Percentiles rank a stretch among this genome's conserved stretches.
Evolutionary conservation across 2,329 filamentous ascomycete genomes (phyloP).

Genomic region (Intubia oerlemansii): DNA sequence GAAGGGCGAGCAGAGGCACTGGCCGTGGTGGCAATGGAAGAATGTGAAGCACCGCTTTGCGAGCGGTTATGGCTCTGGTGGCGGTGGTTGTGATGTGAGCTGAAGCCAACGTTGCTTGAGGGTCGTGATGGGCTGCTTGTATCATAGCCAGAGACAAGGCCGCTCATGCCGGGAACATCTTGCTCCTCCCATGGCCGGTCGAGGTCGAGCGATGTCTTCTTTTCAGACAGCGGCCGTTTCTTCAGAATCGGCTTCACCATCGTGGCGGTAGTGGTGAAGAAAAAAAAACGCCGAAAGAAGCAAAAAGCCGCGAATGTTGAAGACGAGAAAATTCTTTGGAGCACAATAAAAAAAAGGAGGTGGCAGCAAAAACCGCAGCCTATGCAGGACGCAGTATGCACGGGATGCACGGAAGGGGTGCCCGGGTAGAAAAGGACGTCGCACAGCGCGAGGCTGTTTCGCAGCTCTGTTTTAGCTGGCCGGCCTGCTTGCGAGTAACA

Average conservation of each 20-base stretch:
- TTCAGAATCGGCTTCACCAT: slow-evolving; percentile 41
- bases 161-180: slow-evolving; percentile 16
- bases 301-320: too few relatives aligned
- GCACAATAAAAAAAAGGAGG: too few relatives aligned
- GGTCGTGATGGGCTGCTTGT: slow-evolving; percentile 9
- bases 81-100: slow-evolving; percentile 9
- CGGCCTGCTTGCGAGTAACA: too few relatives aligned
- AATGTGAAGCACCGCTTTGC: slow-evolving; percentile 34
- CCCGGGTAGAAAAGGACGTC: too few relatives aligned
- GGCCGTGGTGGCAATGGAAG: slow-evolving; percentile 31
- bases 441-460: too few relatives aligned
- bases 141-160: slow-evolving; percentile 13
- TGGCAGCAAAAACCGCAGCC: too few relatives aligned
- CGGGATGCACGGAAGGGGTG: too few relatives aligned
- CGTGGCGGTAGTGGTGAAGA: slow-evolving; percentile 16
- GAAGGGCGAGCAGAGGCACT: slow-evolving; percentile 36
- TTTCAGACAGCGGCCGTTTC: slow-evolving; percentile 34
- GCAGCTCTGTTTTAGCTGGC: too few relatives aligned
- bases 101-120: slow-evolving; percentile 25
- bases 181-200: slow-evolving; percentile 39
- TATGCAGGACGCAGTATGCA: too few relatives aligned
- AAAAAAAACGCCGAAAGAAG: neutral
- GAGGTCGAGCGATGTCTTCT: slow-evolving; percentile 40
- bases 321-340: too few relatives aligned
- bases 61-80: slow-evolving; percentile 35